Base-by-base conservation (phyloP, 2,329 filamentous ascomycete species). In the Microdochium nivale region DNA sequence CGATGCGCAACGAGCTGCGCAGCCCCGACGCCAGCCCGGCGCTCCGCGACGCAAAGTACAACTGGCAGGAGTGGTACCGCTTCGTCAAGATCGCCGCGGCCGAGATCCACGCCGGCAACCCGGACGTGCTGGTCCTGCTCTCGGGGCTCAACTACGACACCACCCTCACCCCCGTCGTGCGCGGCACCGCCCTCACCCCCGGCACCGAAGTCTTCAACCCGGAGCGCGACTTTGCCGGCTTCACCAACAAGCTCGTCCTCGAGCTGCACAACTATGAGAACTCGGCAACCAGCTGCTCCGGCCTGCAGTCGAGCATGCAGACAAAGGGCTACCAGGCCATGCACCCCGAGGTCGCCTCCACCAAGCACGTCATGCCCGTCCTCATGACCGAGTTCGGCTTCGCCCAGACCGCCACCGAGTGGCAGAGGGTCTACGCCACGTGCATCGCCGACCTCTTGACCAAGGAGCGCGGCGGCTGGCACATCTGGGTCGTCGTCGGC, bases 241-340 rank as follows among this genome's bases (percentile, higher is more conserved):
- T 75, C 60, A 65, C 65, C 1, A 64, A 80, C 58, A 83, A 83
- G 65, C 68, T 83, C 0, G 79, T 80, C 8, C 70, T 83, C 2
- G 80, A 84, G 62, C 67, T 83, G 10, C 80, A 84, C 70, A 82
- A 80, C 65, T 84, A 84, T 62, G 69, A 79, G 54, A 79, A 72
- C 56, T 59, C 62, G n/a, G 72, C 73, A 2, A 69, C 62, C 0
- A 72, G 67, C 58, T 84, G 80, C 62, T 60, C 62, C 9, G 66
- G 65, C 9, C 69, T 82, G 13, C 64, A 70, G 54, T 62, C 66
- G 49, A 72, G 72, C 19, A 65, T 83, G 5, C 72, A 74, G 62
- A 68, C 67, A 50, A 70, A 73, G 53, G 80, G 79, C 0, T 83
- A 80, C 67, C 68, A 75, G 57, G 77, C 78, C 1, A 69, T 78